Base-by-base conservation (phyloP, 1,284 basidiomycete genomes). In the Sporisorium iseilematis-ciliati region DNA sequence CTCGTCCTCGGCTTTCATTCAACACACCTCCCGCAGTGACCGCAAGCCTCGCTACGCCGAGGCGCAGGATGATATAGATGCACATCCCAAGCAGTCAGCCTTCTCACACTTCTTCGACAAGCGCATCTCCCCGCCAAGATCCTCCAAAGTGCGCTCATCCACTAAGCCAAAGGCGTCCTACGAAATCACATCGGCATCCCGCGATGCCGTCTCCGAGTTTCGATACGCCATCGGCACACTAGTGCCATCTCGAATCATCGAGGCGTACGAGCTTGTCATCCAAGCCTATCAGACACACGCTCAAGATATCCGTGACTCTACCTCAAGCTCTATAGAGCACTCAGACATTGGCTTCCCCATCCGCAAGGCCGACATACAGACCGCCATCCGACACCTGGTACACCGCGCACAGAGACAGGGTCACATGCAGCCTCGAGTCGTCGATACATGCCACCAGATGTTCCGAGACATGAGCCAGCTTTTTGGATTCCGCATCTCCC, bases 101-200 rank as follows among this genome's bases (percentile, higher is more conserved):
- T 65, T 69, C 25, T 65, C 62, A n/a, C 65, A 53, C 31, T 74
- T 74, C 38, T 74, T 74, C 56, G 65, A 74, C 38, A 49, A 54
- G 41, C 54, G 50, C 20, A 26, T 31, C 6, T 38, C 57, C 3
- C 20, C 20, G 1, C 6, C 41, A 1, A 8, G 10, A 4, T 6
- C 40, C 2, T 12, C 7, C 5, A 12, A 11, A 14, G 18, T 21
- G 4, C 5, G 29, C 12, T 7, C 26, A 7, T 31, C 29, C 1
- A 35, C n/a, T 20, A 56, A 29, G 18, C 33, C 41, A 4, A 60
- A 51, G 25, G 43, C 58, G 4, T 65, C 56, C 4, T n/a, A 65
- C 42, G 62, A 74, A 38, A 65, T 68, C 11, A 16, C 35, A 11
- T 35, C 58, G 3, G 52, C 49, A 26, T 71, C 67, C 10, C 56